These are phyloP conservation scores for Rhizoclosmatium sp. DNA, from an alignment of 192 early-diverging fungal species.

Conservation along the genomic window DNA sequence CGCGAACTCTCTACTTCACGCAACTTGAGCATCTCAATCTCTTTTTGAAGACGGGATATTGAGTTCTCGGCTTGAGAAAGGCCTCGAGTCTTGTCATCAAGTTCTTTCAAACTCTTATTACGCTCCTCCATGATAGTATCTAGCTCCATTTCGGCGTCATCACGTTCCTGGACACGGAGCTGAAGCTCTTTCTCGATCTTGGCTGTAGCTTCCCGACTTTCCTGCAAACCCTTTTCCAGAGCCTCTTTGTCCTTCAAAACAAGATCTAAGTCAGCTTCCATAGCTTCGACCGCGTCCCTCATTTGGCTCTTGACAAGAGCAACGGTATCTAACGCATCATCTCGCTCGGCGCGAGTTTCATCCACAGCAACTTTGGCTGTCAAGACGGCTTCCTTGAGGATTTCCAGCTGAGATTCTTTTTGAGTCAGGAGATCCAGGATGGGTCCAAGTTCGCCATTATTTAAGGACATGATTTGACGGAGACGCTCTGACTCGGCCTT, in stretches of 20 bases:
- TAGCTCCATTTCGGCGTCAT: slow-evolving; percentile 36
- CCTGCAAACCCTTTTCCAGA: not conserved
- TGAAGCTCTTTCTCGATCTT: slow-evolving; percentile 8
- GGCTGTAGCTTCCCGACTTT: not conserved
- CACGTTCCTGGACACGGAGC: slow-evolving; percentile 28
- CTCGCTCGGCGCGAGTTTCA: slow-evolving; percentile 29
- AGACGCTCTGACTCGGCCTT: not conserved
- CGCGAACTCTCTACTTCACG: not conserved
- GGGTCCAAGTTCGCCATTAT: slow-evolving; percentile 9
- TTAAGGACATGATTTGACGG: not conserved
- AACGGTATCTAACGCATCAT: slow-evolving; percentile 10
- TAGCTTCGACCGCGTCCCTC: not conserved
- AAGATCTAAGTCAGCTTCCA: slow-evolving; percentile 8
- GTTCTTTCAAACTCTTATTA: not conserved
- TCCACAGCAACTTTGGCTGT: slow-evolving; percentile 26
- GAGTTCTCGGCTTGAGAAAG: slow-evolving; percentile 1
- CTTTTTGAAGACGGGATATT: slow-evolving; percentile 19
- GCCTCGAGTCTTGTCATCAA: slow-evolving; percentile 9
- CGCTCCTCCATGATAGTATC: slow-evolving; percentile 27
- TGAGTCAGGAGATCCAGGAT: slow-evolving; percentile 31
- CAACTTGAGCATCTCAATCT: slow-evolving; percentile 9
- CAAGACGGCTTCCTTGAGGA: slow-evolving; percentile 27
- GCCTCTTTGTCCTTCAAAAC: not conserved
- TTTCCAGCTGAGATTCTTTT: slow-evolving; percentile 34
- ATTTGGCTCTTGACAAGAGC: not conserved